Conservation (phyloP, 805 yeast genomes). For the Cyberlindnera mycetangii region DNA sequence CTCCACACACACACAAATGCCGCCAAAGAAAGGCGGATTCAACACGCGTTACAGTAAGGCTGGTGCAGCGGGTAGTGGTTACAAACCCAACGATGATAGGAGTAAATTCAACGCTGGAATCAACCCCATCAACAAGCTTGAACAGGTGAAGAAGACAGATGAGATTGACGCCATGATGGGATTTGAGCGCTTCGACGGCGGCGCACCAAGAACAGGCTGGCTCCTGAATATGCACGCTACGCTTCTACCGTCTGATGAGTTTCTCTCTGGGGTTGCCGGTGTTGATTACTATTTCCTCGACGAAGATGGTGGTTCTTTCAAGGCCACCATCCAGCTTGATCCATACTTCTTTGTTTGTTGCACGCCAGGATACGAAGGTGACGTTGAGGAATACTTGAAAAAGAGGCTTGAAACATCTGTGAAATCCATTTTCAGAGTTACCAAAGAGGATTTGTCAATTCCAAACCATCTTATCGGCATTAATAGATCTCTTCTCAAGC, state of each 20-base stretch:
- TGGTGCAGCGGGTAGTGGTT: conserved; percentile 27
- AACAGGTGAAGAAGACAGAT: conserved; percentile 59
- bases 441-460: conserved; percentile 75
- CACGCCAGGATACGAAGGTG: conserved; percentile 51
- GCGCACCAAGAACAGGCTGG: conserved; percentile 83
- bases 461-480: conserved; percentile 88
- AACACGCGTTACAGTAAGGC: conserved; percentile 47
- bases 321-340: conserved; percentile 75
- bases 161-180: conserved; percentile 82
- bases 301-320: conserved; percentile 95
- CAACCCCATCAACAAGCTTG: conserved; percentile 34
- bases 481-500: conserved; percentile 57
- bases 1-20: conserved; percentile 11
- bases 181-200: conserved; percentile 71
- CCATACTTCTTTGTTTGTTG: conserved; percentile 83
- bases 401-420: conserved; percentile 62
- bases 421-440: conserved; percentile 51
- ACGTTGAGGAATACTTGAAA: conserved; percentile 81
- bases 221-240: conserved; percentile 92
- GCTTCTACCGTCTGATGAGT: conserved; percentile 55
- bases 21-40: conserved; percentile 17
- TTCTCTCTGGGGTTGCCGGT: conserved; percentile 71
- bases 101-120: conserved; percentile 30
- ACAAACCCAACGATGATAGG: conserved; percentile 33
- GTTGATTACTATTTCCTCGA: conserved; percentile 93